Conservation (phyloP, 2,329 filamentous ascomycete species). For the Alternaria gansuensis region DNA sequence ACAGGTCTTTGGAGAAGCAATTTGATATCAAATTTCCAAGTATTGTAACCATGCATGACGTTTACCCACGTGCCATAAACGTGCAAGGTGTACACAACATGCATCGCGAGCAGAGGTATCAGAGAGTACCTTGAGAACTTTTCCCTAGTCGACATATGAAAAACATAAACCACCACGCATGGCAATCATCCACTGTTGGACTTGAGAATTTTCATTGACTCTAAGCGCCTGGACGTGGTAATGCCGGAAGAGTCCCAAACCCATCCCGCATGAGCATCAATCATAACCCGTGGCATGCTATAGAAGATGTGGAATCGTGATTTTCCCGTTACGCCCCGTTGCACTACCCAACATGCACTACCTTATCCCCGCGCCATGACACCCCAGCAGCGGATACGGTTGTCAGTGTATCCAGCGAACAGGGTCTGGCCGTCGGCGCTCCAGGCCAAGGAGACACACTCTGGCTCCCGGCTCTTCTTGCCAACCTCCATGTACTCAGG, state of each 20-base stretch:
- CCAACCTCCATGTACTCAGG: constrained; percentile 94
- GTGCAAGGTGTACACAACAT: constrained; percentile 70
- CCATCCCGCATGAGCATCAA: constrained; percentile 48
- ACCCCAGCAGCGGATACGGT: constrained; percentile 68
- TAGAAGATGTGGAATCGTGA: constrained; percentile 53
- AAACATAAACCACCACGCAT: constrained; percentile 14
- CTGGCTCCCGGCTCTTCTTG: constrained; percentile 99
- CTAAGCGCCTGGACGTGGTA: constrained; percentile 56
- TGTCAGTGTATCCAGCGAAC: constrained; percentile 99
- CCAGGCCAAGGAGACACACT: constrained; percentile 98
- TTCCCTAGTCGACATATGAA: constrained; percentile 5
- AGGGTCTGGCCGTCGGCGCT: constrained; percentile 98
- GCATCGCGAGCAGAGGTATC: neutral
- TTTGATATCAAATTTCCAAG: neutral
- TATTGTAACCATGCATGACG: neutral
- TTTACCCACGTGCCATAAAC: neutral
- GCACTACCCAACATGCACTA: constrained; percentile 37
- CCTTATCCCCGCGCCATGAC: constrained; percentile 55
- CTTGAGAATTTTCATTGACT: constrained; percentile 57
- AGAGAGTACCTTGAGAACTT: neutral
- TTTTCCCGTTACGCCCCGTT: constrained; percentile 46
- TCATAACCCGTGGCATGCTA: constrained; percentile 53
- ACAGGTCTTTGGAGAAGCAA: neutral
- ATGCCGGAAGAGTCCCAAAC: constrained; percentile 51
- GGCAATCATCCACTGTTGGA: constrained; percentile 35